phyloP scores from a whole-genome alignment of 2,329 filamentous ascomycete genomes.

The Triangularia setosa region DNA sequence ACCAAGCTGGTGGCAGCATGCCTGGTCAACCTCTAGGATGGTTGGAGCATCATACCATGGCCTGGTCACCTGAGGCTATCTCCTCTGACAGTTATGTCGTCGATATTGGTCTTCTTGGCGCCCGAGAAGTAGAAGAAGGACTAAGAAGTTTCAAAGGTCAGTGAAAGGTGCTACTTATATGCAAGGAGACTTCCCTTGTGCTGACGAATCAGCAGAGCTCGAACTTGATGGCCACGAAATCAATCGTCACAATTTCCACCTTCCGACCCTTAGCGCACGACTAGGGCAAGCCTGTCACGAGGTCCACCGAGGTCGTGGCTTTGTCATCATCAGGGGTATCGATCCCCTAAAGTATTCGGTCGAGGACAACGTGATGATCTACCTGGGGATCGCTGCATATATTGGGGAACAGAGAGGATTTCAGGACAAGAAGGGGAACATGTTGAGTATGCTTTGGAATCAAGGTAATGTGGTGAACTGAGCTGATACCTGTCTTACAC shows the following conservation, averaged over 20 bases:
- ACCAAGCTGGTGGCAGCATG: too few relatives aligned
- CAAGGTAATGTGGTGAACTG: background rate
- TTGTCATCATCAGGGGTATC: slow-evolving; percentile 54
- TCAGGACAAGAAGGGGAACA: slow-evolving; percentile 46
- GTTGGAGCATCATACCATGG: slow-evolving; percentile 12
- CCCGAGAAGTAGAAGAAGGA: slow-evolving; percentile 14
- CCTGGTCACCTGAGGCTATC: slow-evolving; percentile 15
- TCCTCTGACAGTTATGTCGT: background rate
- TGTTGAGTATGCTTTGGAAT: slow-evolving; percentile 39
- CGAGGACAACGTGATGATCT: slow-evolving; percentile 53
- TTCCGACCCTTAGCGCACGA: slow-evolving; percentile 34
- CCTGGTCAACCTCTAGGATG: too few relatives aligned
- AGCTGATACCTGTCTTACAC: background rate
- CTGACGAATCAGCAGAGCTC: slow-evolving; percentile 22
- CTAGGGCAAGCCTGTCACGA: slow-evolving; percentile 35
- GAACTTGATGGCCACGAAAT: slow-evolving; percentile 38
- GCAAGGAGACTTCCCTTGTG: background rate
- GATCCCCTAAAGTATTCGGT: slow-evolving; percentile 43
- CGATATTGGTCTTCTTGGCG: slow-evolving; percentile 3
- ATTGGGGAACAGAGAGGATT: slow-evolving; percentile 51
- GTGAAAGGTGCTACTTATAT: background rate
- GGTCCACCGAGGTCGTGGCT: slow-evolving; percentile 43
- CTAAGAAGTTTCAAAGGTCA: slow-evolving; percentile 16
- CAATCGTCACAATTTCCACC: slow-evolving; percentile 36
- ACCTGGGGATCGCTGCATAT: slow-evolving; percentile 53